phyloP scores from a whole-genome alignment of 1,284 basidiomycete species.

The Cryptococcus hybrid region DNA sequence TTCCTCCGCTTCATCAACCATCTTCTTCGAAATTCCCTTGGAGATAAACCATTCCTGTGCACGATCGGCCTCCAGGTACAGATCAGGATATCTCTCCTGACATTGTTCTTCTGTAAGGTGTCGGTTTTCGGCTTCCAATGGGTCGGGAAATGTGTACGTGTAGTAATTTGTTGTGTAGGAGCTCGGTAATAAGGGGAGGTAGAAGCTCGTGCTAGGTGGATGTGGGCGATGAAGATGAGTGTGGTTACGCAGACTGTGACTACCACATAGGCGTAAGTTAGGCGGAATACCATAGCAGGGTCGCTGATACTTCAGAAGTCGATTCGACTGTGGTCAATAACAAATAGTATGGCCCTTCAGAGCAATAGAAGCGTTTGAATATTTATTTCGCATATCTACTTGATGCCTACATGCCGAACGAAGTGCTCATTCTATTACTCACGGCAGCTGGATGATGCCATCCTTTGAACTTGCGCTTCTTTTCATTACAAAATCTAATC shows the following conservation, averaged over 20 bases:
- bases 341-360: too few relatives aligned
- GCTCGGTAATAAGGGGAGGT: slow-evolving; percentile 8
- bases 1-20: slow-evolving; percentile 39
- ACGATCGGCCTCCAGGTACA: slow-evolving; percentile 44
- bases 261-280: too few relatives aligned
- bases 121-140: slow-evolving; percentile 11
- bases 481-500: too few relatives aligned
- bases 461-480: too few relatives aligned
- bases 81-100: slow-evolving; percentile 28
- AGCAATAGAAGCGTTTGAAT: too few relatives aligned
- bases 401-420: too few relatives aligned
- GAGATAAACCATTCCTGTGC: slow-evolving; percentile 26
- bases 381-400: too few relatives aligned
- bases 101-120: slow-evolving; percentile 36
- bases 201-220: slow-evolving; percentile 4
- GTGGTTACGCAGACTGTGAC: background rate
- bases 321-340: too few relatives aligned
- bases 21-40: slow-evolving; percentile 28
- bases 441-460: too few relatives aligned
- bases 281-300: too few relatives aligned
- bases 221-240: slow-evolving; percentile 3
- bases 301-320: too few relatives aligned
- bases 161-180: background rate
- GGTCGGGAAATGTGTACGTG: slow-evolving; percentile 1
- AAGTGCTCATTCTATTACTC: too few relatives aligned